Conservation (phyloP, 116 monocot genomes). For the Phalaenopsis hybrid region DNA sequence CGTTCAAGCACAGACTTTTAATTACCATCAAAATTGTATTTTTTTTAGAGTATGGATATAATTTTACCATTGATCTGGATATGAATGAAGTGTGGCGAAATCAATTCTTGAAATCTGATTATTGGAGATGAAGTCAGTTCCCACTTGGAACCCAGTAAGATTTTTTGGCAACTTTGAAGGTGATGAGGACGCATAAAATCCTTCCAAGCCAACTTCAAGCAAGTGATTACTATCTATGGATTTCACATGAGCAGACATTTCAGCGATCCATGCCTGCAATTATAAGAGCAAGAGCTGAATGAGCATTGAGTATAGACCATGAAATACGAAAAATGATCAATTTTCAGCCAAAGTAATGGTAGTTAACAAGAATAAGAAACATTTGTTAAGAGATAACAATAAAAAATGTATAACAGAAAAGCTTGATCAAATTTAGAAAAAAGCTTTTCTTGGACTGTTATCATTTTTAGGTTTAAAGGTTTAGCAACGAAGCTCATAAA, state of each 20-base stretch:
- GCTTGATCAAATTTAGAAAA: no score
- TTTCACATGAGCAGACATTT: slow-evolving; percentile 89
- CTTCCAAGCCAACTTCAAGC: slow-evolving; percentile 82
- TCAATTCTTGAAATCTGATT: slow-evolving; percentile 76
- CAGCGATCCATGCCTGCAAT: slow-evolving; percentile 68
- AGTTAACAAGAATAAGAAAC: no score
- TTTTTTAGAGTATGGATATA: neutral
- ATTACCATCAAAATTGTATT: no score
- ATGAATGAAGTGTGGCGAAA: slow-evolving; percentile 84
- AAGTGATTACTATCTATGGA: slow-evolving; percentile 76
- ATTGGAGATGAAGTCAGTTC: slow-evolving; percentile 86
- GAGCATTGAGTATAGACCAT: no score
- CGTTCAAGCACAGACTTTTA: no score
- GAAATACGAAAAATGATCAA: no score
- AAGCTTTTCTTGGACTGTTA: no score
- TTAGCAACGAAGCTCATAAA: neutral
- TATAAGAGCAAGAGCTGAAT: neutral
- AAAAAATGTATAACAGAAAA: no score
- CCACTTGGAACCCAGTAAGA: slow-evolving; percentile 45
- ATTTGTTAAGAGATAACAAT: no score
- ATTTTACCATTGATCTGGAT: slow-evolving; percentile 89
- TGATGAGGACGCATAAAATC: slow-evolving; percentile 54
- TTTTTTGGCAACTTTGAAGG: slow-evolving; percentile 17
- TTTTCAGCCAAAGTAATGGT: no score
- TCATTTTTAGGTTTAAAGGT: no score